Evolutionary conservation across 2,329 filamentous ascomycete species (phyloP).

Genomic region (Ophiostoma ips): DNA sequence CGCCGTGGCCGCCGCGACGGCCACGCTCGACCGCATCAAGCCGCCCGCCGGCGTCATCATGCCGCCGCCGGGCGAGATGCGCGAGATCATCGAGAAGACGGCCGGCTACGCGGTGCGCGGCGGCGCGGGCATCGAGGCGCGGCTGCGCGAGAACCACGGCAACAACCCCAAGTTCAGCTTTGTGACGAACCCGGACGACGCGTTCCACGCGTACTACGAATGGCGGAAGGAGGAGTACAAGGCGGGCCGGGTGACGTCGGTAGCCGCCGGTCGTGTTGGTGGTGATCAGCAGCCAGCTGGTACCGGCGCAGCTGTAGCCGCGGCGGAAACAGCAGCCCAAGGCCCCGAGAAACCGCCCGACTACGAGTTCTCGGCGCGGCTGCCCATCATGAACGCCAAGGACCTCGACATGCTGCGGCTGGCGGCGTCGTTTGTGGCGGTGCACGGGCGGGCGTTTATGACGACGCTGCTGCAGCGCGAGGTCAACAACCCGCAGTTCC

Average conservation of each 20-base stretch:
- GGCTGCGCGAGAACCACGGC: slow-evolving; percentile 72
- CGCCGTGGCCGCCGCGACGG: slow-evolving; percentile 29
- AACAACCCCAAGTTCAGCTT: slow-evolving; percentile 88
- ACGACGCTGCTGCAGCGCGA: slow-evolving; percentile 81
- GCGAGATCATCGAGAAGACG: slow-evolving; percentile 78
- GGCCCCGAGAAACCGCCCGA: slow-evolving; percentile 75
- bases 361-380: slow-evolving; percentile 87
- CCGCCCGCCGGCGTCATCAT: slow-evolving; percentile 73
- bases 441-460: slow-evolving; percentile 85
- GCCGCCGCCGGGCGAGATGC: slow-evolving; percentile 73
- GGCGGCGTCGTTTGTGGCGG: slow-evolving; percentile 83
- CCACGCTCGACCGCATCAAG: slow-evolving; percentile 53
- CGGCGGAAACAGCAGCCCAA: slow-evolving; percentile 39
- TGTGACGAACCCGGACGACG: slow-evolving; percentile 63
- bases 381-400: slow-evolving; percentile 93
- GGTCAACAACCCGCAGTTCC: slow-evolving; percentile 83
- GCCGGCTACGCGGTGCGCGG: slow-evolving; percentile 75
- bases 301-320: slow-evolving; percentile 24
- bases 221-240: slow-evolving; percentile 84
- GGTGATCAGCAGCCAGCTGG: slow-evolving; percentile 29
- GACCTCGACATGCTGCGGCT: slow-evolving; percentile 64
- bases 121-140: slow-evolving; percentile 59
- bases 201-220: slow-evolving; percentile 77
- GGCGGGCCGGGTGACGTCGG: slow-evolving; percentile 64
- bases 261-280: slow-evolving; percentile 60